A percentile compares a stretch with the other conserved stretches of the same genome.
Evolutionary conservation across 306 rosid genomes (phyloP).

Genomic region (Mimosa bimucronata): DNA sequence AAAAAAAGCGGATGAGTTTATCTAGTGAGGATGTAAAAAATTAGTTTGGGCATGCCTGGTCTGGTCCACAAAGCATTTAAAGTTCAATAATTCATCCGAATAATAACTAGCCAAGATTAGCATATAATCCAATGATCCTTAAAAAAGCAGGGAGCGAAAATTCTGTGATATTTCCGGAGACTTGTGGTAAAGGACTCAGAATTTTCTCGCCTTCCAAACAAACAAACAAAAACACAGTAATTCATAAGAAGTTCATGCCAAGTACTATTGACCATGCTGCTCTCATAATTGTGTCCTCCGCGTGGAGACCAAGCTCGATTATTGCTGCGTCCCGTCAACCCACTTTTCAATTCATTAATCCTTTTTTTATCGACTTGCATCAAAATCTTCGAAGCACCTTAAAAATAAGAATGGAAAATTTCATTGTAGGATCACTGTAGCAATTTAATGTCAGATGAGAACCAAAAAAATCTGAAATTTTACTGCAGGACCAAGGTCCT

Average conservation of each 20-base stretch:
- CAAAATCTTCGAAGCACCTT: neutral
- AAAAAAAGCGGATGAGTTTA: no score
- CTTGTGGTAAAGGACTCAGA: neutral
- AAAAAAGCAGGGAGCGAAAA: neutral
- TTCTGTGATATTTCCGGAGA: neutral
- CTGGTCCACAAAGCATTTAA: neutral
- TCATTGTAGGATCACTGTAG: no score
- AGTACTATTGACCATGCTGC: neutral
- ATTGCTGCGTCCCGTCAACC: neutral
- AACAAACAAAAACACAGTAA: neutral
- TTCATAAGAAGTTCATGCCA: neutral
- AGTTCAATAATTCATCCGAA: neutral
- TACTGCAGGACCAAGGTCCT: no score
- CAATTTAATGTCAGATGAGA: no score
- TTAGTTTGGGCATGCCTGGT: neutral
- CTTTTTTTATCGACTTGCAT: neutral
- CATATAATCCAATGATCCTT: neutral
- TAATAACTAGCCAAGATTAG: neutral
- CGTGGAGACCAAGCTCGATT: slow-evolving; percentile 2
- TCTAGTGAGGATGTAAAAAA: no score
- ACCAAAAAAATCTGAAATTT: no score
- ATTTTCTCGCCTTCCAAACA: neutral
- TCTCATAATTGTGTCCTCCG: slow-evolving; percentile 18
- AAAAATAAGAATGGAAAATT: neutral
- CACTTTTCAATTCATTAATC: neutral